Base-by-base conservation (phyloP, 306 rosid genomes). In the Sicyos edulis region DNA sequence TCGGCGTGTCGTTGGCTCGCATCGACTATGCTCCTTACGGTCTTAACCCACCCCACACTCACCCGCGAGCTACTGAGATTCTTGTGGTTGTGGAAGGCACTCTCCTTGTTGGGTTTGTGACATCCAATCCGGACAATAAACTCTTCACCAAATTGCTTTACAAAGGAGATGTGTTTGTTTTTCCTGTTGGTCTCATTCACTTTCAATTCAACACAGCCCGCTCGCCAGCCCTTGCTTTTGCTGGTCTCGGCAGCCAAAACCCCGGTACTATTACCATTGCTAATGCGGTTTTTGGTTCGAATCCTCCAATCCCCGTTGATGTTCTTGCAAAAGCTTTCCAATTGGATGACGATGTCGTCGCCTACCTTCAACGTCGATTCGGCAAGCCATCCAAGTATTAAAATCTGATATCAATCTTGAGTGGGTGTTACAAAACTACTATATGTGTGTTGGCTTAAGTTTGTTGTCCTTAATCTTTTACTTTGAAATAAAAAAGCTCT, bases 151-250 rank as follows among this genome's bases (percentile, higher is more conserved):
- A 74, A 26, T 3, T 74, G 0, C 40, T 74, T 26, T 57, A 59
- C 16, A 42, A 58, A 58, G 77, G 77, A 59, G 77, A 74, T 11
- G 70, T 60, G 29, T 74, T 74, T 26, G 77, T 59, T 14, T 74
- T 74, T 22, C 77, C 77, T 2, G 4, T 74, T 10, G 77, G 77
- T 26, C 70, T 74, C 15, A 74, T 74, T 74, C 77, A 74, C 70
- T 74, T 74, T 9, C 77, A 74, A 3, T 61, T 58, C 24, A 74
- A 59, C 1, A 26, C 61, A 4, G 77, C 70, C 0, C 58, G 56
- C n/a, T 26, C 59, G 0, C 50, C 49, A 0, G 77, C 77, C 0
- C 70, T 74, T 74, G 77, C 77, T 10, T 74, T 74, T 47, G 70
- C 77, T n/a, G 77, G 59, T 0, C 77, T 74, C 3, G 54, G 59